A percentile compares a stretch with the other conserved stretches of the same genome.
phyloP scores from a whole-genome alignment of 495 filamentous ascomycete species.

The Aspergillus bertholletiae region DNA sequence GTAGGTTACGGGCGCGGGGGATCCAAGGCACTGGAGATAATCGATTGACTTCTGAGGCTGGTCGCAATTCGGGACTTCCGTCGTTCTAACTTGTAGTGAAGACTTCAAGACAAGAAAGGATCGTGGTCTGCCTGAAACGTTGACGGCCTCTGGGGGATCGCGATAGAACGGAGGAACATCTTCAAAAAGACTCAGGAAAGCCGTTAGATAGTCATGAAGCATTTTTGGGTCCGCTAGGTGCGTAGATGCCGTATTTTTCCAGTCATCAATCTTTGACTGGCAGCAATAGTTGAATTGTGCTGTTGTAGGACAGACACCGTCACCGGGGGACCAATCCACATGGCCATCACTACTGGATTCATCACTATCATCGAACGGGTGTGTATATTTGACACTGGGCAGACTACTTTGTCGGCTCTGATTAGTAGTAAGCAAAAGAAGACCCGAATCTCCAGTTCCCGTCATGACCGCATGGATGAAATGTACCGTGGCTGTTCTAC shows the following conservation, averaged over 20 bases:
- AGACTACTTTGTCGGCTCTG: not conserved
- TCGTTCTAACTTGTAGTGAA: conserved; percentile 10
- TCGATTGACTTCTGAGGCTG: conserved; percentile 13
- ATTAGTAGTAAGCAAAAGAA: not conserved
- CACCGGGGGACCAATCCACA: conserved; percentile 10
- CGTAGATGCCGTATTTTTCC: not conserved
- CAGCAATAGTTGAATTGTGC: conserved; percentile 11
- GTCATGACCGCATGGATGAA: not conserved
- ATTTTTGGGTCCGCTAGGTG: not conserved
- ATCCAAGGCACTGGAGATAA: conserved; percentile 13
- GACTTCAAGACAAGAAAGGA: conserved; percentile 5
- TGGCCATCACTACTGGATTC: conserved; percentile 3
- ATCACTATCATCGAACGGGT: conserved; percentile 3
- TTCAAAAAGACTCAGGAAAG: conserved; percentile 7
- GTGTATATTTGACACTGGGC: not conserved
- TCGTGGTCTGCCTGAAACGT: not conserved
- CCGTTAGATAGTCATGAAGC: not conserved
- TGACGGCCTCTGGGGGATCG: conserved; percentile 1
- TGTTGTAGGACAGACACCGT: conserved; percentile 15
- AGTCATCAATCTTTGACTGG: conserved; percentile 7
- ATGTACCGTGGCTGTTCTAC: not conserved
- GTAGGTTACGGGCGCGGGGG: conserved; percentile 1
- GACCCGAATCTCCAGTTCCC: not conserved
- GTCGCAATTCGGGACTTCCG: conserved; percentile 8
- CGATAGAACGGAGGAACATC: conserved; percentile 11